phyloP scores from a whole-genome alignment of 495 filamentous ascomycete genomes.

The Xylaria bambusicola region DNA sequence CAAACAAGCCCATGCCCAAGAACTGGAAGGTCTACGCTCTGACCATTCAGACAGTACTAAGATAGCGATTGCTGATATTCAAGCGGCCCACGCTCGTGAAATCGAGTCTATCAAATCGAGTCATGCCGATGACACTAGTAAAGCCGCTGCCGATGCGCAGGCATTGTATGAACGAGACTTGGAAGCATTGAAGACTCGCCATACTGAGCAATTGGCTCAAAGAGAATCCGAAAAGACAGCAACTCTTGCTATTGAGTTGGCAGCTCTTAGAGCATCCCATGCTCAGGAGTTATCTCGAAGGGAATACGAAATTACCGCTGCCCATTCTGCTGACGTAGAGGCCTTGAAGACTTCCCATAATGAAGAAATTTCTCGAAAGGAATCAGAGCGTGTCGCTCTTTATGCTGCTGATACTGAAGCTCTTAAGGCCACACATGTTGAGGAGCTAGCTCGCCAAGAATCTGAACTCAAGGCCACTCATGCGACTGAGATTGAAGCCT shows the following conservation, averaged over 20 bases:
- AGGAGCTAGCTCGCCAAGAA: slow-evolving; percentile 38
- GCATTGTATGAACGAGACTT: slow-evolving; percentile 37
- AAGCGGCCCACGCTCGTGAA: slow-evolving; percentile 34
- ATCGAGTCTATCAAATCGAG: slow-evolving; percentile 44
- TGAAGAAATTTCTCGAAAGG: slow-evolving; percentile 25
- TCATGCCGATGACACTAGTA: slow-evolving; percentile 42
- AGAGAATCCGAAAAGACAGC: slow-evolving; percentile 23
- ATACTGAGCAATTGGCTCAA: slow-evolving; percentile 34
- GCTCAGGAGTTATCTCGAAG: slow-evolving; percentile 24
- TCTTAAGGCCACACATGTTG: slow-evolving; percentile 28
- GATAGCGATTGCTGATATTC: slow-evolving; percentile 31
- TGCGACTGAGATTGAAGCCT: slow-evolving; percentile 24
- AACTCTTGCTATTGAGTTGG: slow-evolving; percentile 23
- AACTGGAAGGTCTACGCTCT: slow-evolving; percentile 40
- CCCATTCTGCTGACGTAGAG: slow-evolving; percentile 33
- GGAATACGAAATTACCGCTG: slow-evolving; percentile 26
- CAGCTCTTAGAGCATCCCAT: slow-evolving; percentile 22
- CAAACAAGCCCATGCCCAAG: slow-evolving; percentile 40
- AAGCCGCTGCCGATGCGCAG: slow-evolving; percentile 32
- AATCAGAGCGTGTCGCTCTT: slow-evolving; percentile 25
- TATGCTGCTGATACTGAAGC: slow-evolving; percentile 33
- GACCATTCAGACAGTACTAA: slow-evolving; percentile 43
- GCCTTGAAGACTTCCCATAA: slow-evolving; percentile 22
- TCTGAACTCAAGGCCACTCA: slow-evolving; percentile 30
- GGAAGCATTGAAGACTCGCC: slow-evolving; percentile 39